A percentile compares a stretch with the other conserved stretches of the same genome.
Conservation (phyloP, 2,329 filamentous ascomycete genomes). For the Tolypocladium endophyticum region DNA sequence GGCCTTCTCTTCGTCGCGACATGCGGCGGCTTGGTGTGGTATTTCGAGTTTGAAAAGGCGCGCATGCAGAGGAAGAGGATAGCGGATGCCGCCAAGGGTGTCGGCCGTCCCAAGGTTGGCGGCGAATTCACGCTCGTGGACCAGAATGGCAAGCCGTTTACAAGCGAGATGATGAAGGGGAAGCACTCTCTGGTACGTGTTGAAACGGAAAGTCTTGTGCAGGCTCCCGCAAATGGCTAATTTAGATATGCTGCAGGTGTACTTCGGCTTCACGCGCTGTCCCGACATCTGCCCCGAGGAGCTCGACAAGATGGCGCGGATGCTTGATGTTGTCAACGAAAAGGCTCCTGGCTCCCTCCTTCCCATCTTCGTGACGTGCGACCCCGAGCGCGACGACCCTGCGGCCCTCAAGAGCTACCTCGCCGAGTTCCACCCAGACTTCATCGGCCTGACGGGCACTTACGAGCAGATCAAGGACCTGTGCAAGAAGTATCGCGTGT, state of each 20-base stretch:
- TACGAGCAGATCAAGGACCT: conserved; percentile 90
- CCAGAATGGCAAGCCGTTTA: conserved; percentile 68
- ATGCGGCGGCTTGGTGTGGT: conserved; percentile 68
- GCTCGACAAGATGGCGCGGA: conserved; percentile 97
- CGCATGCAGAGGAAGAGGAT: conserved; percentile 82
- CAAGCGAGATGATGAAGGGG: conserved; percentile 72
- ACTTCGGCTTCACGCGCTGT: conserved; percentile 97
- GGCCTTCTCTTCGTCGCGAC: conserved; percentile 75
- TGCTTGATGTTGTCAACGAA: conserved; percentile 65
- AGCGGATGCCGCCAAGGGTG: conserved; percentile 84
- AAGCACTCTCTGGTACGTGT: conserved; percentile 64
- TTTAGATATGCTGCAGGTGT: conserved; percentile 52
- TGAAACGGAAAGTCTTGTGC: not conserved
- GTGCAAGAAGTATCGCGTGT: conserved; percentile 93
- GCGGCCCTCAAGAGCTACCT: conserved; percentile 78
- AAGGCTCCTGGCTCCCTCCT: conserved; percentile 44
- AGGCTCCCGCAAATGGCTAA: not conserved
- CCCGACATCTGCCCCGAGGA: conserved; percentile 98
- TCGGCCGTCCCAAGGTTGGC: conserved; percentile 87
- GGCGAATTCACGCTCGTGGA: conserved; percentile 76
- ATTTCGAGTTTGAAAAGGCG: conserved; percentile 88
- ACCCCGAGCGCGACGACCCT: conserved; percentile 83
- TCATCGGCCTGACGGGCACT: conserved; percentile 83
- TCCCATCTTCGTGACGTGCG: conserved; percentile 90
- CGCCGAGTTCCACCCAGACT: conserved; percentile 75